Base-by-base conservation (phyloP, 225 moss, liverwort and hornwort species). In the Physcomitrium patens region DNA sequence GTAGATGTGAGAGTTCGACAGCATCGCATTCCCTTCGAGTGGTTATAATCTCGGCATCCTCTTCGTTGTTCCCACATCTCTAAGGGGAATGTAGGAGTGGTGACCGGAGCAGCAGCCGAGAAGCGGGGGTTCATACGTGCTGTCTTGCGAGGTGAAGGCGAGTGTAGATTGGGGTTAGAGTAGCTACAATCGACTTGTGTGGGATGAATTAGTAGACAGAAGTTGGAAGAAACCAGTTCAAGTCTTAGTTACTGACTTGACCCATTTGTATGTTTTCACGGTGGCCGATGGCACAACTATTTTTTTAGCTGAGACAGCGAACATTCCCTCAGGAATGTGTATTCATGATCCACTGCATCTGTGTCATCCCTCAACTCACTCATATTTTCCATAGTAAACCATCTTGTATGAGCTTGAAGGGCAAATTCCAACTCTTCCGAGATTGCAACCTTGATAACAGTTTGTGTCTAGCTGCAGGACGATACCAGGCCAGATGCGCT, bases 241-340 rank as follows among this genome's bases (percentile, higher is more conserved):
- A 63, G 68, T 80, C 78, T 65, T 74, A 71, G 71, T 65, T 82
- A 67, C 75, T 27, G 54, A 68, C 67, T 71, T 72, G 69, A 69
- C 64, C 73, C 65, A 73, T 81, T 84, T 79, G 86, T 76, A 84
- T 61, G 73, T 83, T 84, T 80, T 66, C 83, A 79, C 82, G 69
- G 68, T 79, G 74, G 77, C 76, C 53, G 63, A 72, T 68, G 72
- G 71, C 80, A 70, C 78, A 81, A 81, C 78, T 81, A 49, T 49
- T 86, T 87, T 80, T 86, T 81, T 76, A 84, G 83, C 76, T 84
- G 83, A 79, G 65, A 83, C 7, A 81, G 78, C 78, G 70, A 52
- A 70, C 76, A 49, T 79, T 71, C 49, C 79, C 58, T 72, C 70
- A 46, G 20, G n/a, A 0, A 45, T 43, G 11, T 75, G 51, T 77